Base-by-base conservation (phyloP, 371 early-diverging fungal species). In the Dichotomocladium elegans region DNA sequence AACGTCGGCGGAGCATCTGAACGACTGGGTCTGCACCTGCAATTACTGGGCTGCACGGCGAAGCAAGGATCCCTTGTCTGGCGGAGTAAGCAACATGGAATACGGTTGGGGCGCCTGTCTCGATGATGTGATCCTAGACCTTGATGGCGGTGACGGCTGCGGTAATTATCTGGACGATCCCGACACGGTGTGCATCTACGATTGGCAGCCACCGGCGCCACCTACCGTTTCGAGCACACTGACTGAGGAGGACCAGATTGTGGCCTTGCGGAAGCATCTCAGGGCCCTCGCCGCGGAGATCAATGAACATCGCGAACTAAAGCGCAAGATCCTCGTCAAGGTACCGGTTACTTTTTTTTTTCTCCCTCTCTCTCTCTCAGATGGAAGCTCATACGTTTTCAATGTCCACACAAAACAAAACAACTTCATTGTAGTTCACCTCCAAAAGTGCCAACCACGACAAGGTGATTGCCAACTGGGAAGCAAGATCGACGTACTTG, bases 21-120 rank as follows among this genome's bases (percentile, higher is more conserved):
- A 77, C 30, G 87, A 83, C 48, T 96, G 97, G 97, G 89, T 90
- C 1, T 63, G 78, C 0, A 84, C 86, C 11, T 89, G 95, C 56
- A 95, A 95, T 68, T 92, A 87, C 57, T 95, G 95, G 95, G 93
- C 95, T 4, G 94, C 95, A 24, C 71, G 93, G 35, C 85, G 85
- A 49, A 88, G 88, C 54, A 91, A 89, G 59, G 92, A 89, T 48
- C 96, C 96, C 3, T 61, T 95, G 58, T 61, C 81, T 10, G 93
- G 93, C 27, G 90, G 90, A 25, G 85, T 91, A 4, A 82, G 88
- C 53, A 93, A 88, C 51, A 82, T 89, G 72, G 94, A 95, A 63
- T 94, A 91, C 57, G 96, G 96, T 2, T 96, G 96, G 96, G 85
- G 86, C 28, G 72, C 74, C 28, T 79, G 85, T 28, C 70, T 82